Evolutionary conservation across 2,329 filamentous ascomycete species (phyloP).

Genomic region (Zymoseptoria pseudotritici): DNA sequence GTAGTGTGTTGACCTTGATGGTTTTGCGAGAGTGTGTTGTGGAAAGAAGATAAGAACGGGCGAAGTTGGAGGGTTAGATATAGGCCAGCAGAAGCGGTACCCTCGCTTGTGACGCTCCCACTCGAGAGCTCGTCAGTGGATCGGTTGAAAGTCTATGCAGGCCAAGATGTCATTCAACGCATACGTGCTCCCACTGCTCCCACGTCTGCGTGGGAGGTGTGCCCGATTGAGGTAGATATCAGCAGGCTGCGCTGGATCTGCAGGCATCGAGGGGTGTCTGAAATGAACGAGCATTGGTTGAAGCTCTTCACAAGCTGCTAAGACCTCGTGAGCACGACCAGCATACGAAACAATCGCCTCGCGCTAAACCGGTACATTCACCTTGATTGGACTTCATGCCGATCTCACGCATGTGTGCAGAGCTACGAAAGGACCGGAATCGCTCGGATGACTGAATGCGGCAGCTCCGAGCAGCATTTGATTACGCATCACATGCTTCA

Average conservation of each 20-base stretch:
- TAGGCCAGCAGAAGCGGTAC: slow-evolving; percentile 5
- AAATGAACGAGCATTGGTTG: not conserved
- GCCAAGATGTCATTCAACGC: slow-evolving; percentile 10
- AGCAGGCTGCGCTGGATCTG: not conserved
- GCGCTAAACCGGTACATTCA: not conserved
- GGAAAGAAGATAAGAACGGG: slow-evolving; percentile 6
- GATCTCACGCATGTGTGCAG: not conserved
- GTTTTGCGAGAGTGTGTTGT: slow-evolving; percentile 8
- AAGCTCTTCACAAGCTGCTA: not conserved
- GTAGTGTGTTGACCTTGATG: slow-evolving; percentile 17
- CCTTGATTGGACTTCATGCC: not conserved
- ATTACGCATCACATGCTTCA: slow-evolving; percentile 4
- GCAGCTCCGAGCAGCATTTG: not conserved
- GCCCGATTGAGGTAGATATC: not conserved
- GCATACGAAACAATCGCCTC: not conserved
- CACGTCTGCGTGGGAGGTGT: not conserved
- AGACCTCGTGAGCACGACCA: not conserved
- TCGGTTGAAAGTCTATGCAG: slow-evolving; percentile 14
- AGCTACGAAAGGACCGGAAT: not conserved
- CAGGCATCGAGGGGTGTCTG: not conserved
- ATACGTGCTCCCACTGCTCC: not conserved
- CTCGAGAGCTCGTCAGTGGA: slow-evolving; percentile 10
- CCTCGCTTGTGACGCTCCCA: slow-evolving; percentile 6
- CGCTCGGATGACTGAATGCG: not conserved
- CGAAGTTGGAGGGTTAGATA: slow-evolving; percentile 13